Evolutionary conservation across 495 filamentous ascomycete species (phyloP), one percentile per base, ranked within the genome.

Genomic region (Neurospora africana): DNA sequence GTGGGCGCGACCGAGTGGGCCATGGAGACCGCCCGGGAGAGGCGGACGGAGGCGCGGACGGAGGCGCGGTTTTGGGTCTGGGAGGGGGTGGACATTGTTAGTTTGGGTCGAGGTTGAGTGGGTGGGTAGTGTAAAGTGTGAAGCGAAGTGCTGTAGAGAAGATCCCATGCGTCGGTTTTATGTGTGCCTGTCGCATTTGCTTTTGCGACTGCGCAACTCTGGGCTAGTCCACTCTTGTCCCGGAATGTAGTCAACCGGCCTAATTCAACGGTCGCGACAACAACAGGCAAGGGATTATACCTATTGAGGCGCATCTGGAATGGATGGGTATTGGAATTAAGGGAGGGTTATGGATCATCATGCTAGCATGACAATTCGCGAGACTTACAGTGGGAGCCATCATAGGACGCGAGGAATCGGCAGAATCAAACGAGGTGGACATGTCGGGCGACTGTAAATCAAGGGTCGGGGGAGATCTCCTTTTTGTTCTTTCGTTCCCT

Each of bases 341-440:
- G 69, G 74, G 53, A 65, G 71, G 75, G 68, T 61, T 21, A 71
- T 19, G 41, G 17, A 19, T 68, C 33, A 43, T 41, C 11, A 61
- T 69, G 27, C 21, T 41, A 70, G 3, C 61, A 43, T 53, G n/a
- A 69, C 3, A 33, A 47, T 67, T 61, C 5, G 53, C 27, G 3
- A 8, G 43, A 86, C 90, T 78, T 88, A 93, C 91, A 69, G 89
- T 91, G 10, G 89, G 87, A 19, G 89, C 85, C 90, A 93, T 92
- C 77, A 93, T 93, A 47, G 91, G 91, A 72, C 90, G 86, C 70
- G 90, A 87, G 11, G 91, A 93, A 58, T 93, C 91, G 5, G 90
- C 87, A 11, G 91, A 93, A 58, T 93, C 91, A 4, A 93, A 81
- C 11, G 91, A 93, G 70, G 83, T 80, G 72, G 89, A 88, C 84